Evolutionary conservation across 192 early-diverging fungal species (phyloP), one percentile per base, ranked within the genome.

Genomic region (Rhizophagus prolifer): DNA sequence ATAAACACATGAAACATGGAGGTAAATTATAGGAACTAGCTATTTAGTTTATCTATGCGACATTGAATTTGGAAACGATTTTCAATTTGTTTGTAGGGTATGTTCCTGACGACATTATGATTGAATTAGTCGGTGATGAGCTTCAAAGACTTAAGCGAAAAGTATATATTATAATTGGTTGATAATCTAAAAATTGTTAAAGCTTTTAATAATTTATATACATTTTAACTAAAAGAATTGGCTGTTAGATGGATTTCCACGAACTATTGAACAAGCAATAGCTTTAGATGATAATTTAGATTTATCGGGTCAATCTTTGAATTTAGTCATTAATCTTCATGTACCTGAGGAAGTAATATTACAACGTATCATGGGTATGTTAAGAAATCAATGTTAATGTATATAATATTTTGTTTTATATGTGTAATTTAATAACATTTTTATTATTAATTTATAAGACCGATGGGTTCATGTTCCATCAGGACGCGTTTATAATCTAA

Each of bases 401-500:
- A 1, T 58, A 1, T 58, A 63, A 76, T 62, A 76, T 38, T 76
- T 67, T 25, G 10, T 75, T 59, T 58, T 14, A 2, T 47, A 66
- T 47, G 14, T 31, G 12, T 7, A 23, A 19, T 30, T 58, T 44
- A 44, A 44, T 12, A n/a, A 23, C 13, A 13, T 76, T 50, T 77
- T 50, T 44, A n/a, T 38, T 67, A 58, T 26, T 30, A 25, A 47
- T 13, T 50, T 74, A 78, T 28, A 62, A 93, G 95, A 95, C 86
- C 91, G 97, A 38, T 98, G 95, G 91, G 93, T 98, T 66, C 97
- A 98, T 81, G 90, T 91, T 73, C 88, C 91, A 21, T 92, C 92
- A 50, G 97, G 97, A 6, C 88, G 97, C 6, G 95, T 96, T 14
- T 99, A 99, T 85, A 98, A 99, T 74, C 72, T 94, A 75, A 87